phyloP scores from a whole-genome alignment of 176 grass and related monocot genomes.

The Pontederia paniculata region DNA sequence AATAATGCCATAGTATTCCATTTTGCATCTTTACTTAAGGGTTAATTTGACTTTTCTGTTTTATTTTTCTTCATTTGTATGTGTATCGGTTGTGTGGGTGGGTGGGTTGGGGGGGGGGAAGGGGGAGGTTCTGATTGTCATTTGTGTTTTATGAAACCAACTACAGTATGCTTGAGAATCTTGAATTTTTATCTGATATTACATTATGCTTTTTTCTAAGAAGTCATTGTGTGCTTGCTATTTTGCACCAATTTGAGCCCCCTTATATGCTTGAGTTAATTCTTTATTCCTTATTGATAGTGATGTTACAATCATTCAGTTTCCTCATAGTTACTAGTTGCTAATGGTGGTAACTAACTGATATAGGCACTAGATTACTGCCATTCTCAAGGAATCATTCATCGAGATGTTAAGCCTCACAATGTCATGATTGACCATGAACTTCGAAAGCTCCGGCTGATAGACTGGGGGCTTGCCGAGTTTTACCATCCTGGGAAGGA shows the following conservation, averaged over 20 bases:
- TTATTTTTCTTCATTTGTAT: too few relatives aligned
- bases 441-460: constrained; percentile 75
- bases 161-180: too few relatives aligned
- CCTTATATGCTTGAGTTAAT: not conserved
- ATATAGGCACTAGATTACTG: constrained; percentile 75
- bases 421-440: constrained; percentile 99
- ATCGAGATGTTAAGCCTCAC: constrained; percentile 96
- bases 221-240: too few relatives aligned
- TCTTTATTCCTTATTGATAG: not conserved
- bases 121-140: too few relatives aligned
- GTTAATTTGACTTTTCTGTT: too few relatives aligned
- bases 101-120: too few relatives aligned
- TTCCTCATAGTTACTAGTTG: not conserved
- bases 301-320: not conserved
- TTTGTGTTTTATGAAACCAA: too few relatives aligned
- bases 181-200: too few relatives aligned
- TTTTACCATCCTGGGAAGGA: constrained; percentile 96
- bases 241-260: constrained; percentile 8
- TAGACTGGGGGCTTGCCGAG: constrained; percentile 95
- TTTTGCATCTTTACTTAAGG: too few relatives aligned
- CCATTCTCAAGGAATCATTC: constrained; percentile 95
- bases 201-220: too few relatives aligned
- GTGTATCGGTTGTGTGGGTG: too few relatives aligned
- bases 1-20: too few relatives aligned
- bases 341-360: constrained; percentile 4